phyloP scores from a whole-genome alignment of 805 yeast genomes.

The Saturnispora quitensis region DNA sequence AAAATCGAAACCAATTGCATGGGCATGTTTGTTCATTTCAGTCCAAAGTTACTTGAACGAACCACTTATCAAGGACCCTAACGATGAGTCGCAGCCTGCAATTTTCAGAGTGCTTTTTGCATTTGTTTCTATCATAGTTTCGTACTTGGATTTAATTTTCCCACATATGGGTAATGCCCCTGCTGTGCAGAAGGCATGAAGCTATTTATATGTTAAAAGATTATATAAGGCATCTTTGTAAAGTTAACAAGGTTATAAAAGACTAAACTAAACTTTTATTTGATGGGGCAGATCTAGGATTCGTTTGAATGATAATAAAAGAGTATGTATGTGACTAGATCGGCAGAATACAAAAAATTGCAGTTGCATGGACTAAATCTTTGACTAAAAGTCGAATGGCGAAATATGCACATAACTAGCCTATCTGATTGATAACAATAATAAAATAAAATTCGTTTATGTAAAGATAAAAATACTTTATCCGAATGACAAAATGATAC shows the following conservation, averaged over 20 bases:
- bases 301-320: no score
- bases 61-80: constrained; percentile 23
- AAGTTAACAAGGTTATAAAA: not conserved
- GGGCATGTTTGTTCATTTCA: constrained; percentile 46
- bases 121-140: constrained; percentile 35
- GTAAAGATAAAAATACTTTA: no score
- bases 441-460: no score
- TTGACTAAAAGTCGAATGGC: no score
- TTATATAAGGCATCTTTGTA: not conserved
- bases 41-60: constrained; percentile 40
- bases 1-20: constrained; percentile 45
- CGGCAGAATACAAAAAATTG: no score
- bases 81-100: constrained; percentile 35
- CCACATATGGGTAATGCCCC: constrained; percentile 24
- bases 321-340: no score
- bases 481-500: no score
- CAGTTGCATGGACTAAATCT: no score
- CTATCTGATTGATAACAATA: no score
- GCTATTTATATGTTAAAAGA: not conserved
- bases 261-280: no score
- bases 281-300: no score
- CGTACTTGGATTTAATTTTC: constrained; percentile 44
- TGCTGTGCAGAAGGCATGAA: constrained; percentile 1
- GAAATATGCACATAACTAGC: no score
- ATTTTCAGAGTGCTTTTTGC: constrained; percentile 39